Percentiles rank a stretch among this genome's conserved stretches.
These are phyloP conservation scores for Ceratocystis colombiana DNA, from an alignment of 2,329 filamentous ascomycete genomes.

Conservation along the genomic window DNA sequence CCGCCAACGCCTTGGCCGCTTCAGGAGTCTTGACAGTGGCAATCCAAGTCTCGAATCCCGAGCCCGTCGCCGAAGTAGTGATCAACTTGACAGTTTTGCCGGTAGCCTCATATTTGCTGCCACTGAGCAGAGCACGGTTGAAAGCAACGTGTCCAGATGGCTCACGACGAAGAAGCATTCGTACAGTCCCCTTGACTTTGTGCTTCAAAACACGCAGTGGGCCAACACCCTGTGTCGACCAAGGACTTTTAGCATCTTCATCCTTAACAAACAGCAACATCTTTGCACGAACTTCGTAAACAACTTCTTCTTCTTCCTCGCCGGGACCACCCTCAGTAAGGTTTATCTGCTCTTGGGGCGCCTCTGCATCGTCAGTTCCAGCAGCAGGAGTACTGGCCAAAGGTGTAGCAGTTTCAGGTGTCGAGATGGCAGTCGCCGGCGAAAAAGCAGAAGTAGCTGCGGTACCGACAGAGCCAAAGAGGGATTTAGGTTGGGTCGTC, in stretches of 20 bases:
- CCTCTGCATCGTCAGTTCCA: constrained; percentile 41
- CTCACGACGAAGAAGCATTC: constrained; percentile 63
- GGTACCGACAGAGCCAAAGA: constrained; percentile 15
- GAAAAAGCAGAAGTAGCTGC: constrained; percentile 3
- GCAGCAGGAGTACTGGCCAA: neutral
- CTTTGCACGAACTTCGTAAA: constrained; percentile 63
- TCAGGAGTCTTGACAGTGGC: constrained; percentile 58
- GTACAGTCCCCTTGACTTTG: constrained; percentile 55
- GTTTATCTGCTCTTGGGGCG: constrained; percentile 57
- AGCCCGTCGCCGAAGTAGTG: constrained; percentile 48
- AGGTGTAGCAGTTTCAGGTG: constrained; percentile 8
- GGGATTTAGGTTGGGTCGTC: neutral
- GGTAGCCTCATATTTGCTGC: constrained; percentile 52
- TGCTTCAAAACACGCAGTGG: constrained; percentile 63
- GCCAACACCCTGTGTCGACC: constrained; percentile 62
- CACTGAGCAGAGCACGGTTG: constrained; percentile 55
- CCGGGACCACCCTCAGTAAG: constrained; percentile 56
- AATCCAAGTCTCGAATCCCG: constrained; percentile 57
- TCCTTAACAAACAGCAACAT: constrained; percentile 51
- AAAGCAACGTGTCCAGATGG: constrained; percentile 63
- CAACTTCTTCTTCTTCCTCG: constrained; percentile 60
- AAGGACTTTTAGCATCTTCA: constrained; percentile 43
- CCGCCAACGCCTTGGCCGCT: constrained; percentile 45
- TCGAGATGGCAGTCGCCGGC: constrained; percentile 1
- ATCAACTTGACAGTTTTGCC: constrained; percentile 52